phyloP scores from a whole-genome alignment of 169 alveolate genomes.

The Eimeria sp. region DNA sequence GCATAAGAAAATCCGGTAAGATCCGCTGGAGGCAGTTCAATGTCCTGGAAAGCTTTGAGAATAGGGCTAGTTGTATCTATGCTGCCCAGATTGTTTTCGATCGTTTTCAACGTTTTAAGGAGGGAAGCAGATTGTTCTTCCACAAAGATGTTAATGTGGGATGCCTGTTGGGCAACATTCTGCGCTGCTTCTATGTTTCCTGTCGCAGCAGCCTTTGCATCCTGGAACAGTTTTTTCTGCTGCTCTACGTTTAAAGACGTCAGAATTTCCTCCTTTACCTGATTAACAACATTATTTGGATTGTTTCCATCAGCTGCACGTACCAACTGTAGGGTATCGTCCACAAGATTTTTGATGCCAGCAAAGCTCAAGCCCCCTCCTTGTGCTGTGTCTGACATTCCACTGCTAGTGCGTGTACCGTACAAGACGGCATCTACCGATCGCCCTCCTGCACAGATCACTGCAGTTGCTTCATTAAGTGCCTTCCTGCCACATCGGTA shows the following conservation, averaged over 20 bases:
- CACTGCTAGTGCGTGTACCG: constrained; percentile 25
- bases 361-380: not conserved
- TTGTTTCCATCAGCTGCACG: constrained; percentile 28
- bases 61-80: not conserved
- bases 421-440: constrained; percentile 15
- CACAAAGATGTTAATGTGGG: constrained; percentile 34
- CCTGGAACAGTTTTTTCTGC: not conserved
- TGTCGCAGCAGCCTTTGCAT: not conserved
- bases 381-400: not conserved
- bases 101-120: too few relatives aligned
- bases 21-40: constrained; percentile 18
- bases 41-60: not conserved
- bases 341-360: not conserved
- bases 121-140: not conserved
- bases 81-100: not conserved
- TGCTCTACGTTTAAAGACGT: not conserved
- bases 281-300: not conserved
- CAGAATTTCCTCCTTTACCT: constrained; percentile 20
- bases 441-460: constrained; percentile 60
- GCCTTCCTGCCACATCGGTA: constrained; percentile 40
- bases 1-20: not conserved
- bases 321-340: not conserved
- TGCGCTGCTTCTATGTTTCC: not conserved
- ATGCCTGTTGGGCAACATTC: not conserved
- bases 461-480: constrained; percentile 55